A percentile compares a stretch with the other conserved stretches of the same genome.
These are phyloP conservation scores for Ottelia alismoides DNA, from an alignment of 106 monocot species.

Conservation along the genomic window DNA sequence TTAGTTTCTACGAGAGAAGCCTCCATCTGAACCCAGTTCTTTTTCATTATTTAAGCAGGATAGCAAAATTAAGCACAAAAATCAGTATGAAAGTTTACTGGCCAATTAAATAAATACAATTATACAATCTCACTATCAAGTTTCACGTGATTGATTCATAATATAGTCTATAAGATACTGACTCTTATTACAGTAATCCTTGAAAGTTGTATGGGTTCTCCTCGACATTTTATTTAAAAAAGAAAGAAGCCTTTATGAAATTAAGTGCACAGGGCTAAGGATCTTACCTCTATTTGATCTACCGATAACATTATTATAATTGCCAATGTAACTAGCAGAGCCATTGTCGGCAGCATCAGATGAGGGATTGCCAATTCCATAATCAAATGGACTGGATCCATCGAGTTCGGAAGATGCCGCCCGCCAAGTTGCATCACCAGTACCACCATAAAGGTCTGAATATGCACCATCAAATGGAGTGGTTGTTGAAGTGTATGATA, in stretches of 20 bases:
- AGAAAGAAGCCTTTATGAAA: no score
- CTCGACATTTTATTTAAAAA: background rate
- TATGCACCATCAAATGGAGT: constrained; percentile 31
- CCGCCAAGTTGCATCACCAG: constrained; percentile 46
- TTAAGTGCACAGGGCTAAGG: no score
- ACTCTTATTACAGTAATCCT: no score
- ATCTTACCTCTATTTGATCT: constrained; percentile 51
- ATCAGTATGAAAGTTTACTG: no score
- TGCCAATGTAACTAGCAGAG: constrained; percentile 35
- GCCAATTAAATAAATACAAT: no score
- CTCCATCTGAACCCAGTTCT: no score
- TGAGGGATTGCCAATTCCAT: constrained; percentile 33
- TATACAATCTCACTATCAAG: no score
- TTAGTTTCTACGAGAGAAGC: no score
- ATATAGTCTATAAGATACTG: no score
- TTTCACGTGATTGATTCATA: no score
- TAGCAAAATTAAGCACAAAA: no score
- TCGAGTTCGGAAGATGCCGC: constrained; percentile 43
- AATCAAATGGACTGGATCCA: constrained; percentile 48
- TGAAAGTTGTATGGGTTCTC: background rate
- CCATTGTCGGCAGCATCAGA: constrained; percentile 28
- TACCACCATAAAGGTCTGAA: constrained; percentile 29
- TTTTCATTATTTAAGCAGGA: no score
- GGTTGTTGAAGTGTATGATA: constrained; percentile 20
- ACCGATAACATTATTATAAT: constrained; percentile 37